Base-by-base conservation (phyloP, 257 asterid species). In the Sherardia arvensis region DNA sequence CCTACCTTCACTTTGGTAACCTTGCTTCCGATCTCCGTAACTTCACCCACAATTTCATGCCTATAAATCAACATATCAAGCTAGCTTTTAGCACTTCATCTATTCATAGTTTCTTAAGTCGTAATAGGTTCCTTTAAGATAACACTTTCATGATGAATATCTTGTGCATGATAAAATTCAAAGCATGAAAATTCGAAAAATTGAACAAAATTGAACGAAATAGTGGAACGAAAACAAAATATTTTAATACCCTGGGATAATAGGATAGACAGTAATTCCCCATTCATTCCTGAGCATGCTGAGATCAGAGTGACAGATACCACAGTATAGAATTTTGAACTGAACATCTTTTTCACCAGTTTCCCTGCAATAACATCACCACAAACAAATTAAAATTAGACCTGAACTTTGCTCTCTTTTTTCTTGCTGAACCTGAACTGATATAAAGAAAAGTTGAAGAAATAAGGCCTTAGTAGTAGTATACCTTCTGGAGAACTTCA, bases 271-370 rank as follows among this genome's bases (percentile, higher is more conserved):
- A 5, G 81, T 72, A 21, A 27, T 1, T 1, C 80, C 76, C 88
- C 88, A 85, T 1, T 82, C 78, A 17, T 85, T 80, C 68, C 69
- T 85, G 49, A 55, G 40, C 76, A 62, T 53, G 33, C 80, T 77
- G 69, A 82, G 74, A 76, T 84, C 85, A 0, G 83, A 64, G 20
- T 80, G 85, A 32, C 88, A 82, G 10, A 85, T 49, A 38, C 88
- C 92, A 67, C 86, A 78, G 36, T 82, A 82, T 51, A 82, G 17
- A 14, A 85, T 77, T 38, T 75, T 82, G 67, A 84, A 69, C 58
- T 77, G 84, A 59, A 84, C 87, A 70, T 84, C 91, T 1, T 61
- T 40, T 7, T 82, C 86, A 20, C 85, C 83, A 0, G 87, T 76
- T 0, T 61, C 76, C 71, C 84, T 81, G 73, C 71, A 64, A 49